A percentile compares a stretch with the other conserved stretches of the same genome.
Evolutionary conservation across 169 alveolate genomes (phyloP).

Genomic region (Eimeria acervulina): DNA sequence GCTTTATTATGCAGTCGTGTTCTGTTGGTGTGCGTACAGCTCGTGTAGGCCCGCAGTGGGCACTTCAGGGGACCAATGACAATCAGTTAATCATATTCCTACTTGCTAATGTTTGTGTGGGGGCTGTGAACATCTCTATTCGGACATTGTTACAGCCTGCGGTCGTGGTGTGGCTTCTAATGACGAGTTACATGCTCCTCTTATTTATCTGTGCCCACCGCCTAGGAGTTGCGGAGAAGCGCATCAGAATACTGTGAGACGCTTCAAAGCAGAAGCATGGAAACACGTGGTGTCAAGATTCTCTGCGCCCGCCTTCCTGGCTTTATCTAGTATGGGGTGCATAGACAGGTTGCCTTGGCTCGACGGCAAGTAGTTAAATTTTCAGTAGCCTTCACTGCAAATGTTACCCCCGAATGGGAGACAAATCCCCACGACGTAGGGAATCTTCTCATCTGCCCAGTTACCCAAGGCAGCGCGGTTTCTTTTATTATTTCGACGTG

Average conservation of each 20-base stretch:
- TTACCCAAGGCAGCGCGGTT: not conserved
- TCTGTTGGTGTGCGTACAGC: constrained; percentile 52
- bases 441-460: not conserved
- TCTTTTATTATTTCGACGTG: not conserved
- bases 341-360: not conserved
- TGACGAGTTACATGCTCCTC: constrained; percentile 53
- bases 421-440: not conserved
- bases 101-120: constrained; percentile 57
- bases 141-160: constrained; percentile 70
- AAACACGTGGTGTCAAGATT: not conserved
- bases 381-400: not conserved
- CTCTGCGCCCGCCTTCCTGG: not conserved
- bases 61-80: constrained; percentile 63
- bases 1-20: not conserved
- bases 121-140: constrained; percentile 43
- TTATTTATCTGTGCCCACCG: constrained; percentile 42
- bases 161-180: constrained; percentile 12
- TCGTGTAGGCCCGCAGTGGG: constrained; percentile 56
- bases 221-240: constrained; percentile 12
- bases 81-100: constrained; percentile 61
- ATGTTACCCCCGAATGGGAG: not conserved
- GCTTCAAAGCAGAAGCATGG: not conserved
- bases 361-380: not conserved
- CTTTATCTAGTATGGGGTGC: not conserved
- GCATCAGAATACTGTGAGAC: constrained; percentile 17